Evolutionary conservation across 345 rosid genomes (phyloP), one percentile per base, ranked within the genome.

Genomic region (Moringa oleifera): DNA sequence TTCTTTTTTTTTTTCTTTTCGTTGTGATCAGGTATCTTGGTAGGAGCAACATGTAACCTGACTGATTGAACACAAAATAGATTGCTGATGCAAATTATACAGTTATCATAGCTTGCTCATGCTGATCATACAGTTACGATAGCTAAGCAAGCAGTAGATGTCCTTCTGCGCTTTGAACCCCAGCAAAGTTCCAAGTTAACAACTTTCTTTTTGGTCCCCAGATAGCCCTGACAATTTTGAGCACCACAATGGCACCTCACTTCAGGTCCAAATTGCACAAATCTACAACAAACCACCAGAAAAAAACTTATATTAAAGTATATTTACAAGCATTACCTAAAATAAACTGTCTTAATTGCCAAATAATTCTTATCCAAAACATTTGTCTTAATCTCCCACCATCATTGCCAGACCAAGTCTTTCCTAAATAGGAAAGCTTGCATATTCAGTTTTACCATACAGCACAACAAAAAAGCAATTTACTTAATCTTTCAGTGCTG

Each of bases 261-360:
- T 71, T 92, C 98, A 4, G 93, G 83, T 61, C 98, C 98, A 69
- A 89, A 92, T 75, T 87, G 95, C 53, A 92, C 88, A 81, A 89
- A 92, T 75, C 97, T 92, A 57, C 67, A 71, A 64, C 61, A 18
- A 20, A 73, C n/a, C n/a, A n/a, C n/a, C n/a, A n/a, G 25, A 59
- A 52, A 37, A 28, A 28, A 28, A 28, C 5, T 61, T 66, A 57
- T 6, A 63, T 16, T 16, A 59, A 46, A 23, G 24, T 22, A 49
- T 46, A 61, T 13, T 49, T 12, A 11, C 19, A 3, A 18, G 1
- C 23, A 33, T 17, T 23, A 24, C 22, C n/a, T 21, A 28, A 3
- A 28, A 28, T 28, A 8, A 28, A 28, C 33, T 2, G 33, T 28
- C 33, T 28, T 28, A 3, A n/a, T 28, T 8, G 33, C 5, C 33